A percentile compares a stretch with the other conserved stretches of the same genome.
These are phyloP conservation scores for Daucus carota DNA, from an alignment of 129 eudicot genomes.

Conservation along the genomic window DH1_v3.0 NC_030388.2:16438501-16439000, in stretches of 20 bases:
- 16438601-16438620: too few species aligned
- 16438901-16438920: slow-evolving; percentile 41
- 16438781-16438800: neutral
- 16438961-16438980: slow-evolving; percentile 36
- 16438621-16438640: too few species aligned
- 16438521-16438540: neutral
- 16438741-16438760: too few species aligned
- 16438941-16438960: slow-evolving; percentile 51
- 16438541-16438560: too few species aligned
- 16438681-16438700: too few species aligned
- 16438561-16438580: too few species aligned
- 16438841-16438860: slow-evolving; percentile 57
- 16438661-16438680: too few species aligned
- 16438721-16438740: too few species aligned
- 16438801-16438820: neutral
- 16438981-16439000: slow-evolving; percentile 46
- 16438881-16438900: slow-evolving; percentile 38
- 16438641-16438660: too few species aligned
- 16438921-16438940: slow-evolving; percentile 45
- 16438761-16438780: neutral
- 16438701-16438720: too few species aligned
- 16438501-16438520: slow-evolving; percentile 42
- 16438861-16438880: slow-evolving; percentile 35
- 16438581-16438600: too few species aligned
- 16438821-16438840: slow-evolving; percentile 15